Percentiles rank a stretch among this genome's conserved stretches.
Evolutionary conservation across 2,329 filamentous ascomycete species (phyloP).

Genomic region (Aspergillus sp.): DNA sequence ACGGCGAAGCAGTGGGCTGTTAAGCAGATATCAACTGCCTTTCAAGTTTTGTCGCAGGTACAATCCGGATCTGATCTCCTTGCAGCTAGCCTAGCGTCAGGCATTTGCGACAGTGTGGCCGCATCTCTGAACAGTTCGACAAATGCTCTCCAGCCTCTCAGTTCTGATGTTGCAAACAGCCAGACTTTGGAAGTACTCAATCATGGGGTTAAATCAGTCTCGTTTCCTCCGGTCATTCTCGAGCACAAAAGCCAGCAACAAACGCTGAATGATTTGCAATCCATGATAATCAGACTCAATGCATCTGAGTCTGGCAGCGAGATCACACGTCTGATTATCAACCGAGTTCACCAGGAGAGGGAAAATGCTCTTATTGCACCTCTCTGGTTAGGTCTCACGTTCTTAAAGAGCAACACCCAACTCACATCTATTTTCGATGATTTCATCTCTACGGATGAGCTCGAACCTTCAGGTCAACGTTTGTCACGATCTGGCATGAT

Average conservation of each 20-base stretch:
- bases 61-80: conserved; percentile 49
- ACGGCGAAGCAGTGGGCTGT: conserved; percentile 71
- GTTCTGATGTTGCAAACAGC: conserved; percentile 17
- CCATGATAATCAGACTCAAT: conserved; percentile 59
- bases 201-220: conserved; percentile 24
- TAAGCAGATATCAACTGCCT: conserved; percentile 72
- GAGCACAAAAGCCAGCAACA: conserved; percentile 65
- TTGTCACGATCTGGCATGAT: conserved; percentile 39
- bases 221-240: conserved; percentile 65
- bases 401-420: conserved; percentile 62
- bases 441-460: conserved; percentile 60
- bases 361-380: conserved; percentile 66
- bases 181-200: conserved; percentile 33
- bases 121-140: conserved; percentile 45
- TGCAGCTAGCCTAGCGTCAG: conserved; percentile 43
- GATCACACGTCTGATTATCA: conserved; percentile 67
- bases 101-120: conserved; percentile 72
- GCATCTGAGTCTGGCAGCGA: conserved; percentile 45
- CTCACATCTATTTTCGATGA: conserved; percentile 61
- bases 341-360: conserved; percentile 60
- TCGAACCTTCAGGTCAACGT: conserved; percentile 31
- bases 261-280: conserved; percentile 63
- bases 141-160: conserved; percentile 33
- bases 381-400: conserved; percentile 77
- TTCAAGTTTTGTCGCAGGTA: conserved; percentile 64